These are phyloP conservation scores for Beauveria scarabaeidicola DNA, from an alignment of 2,329 filamentous ascomycete species.

Conservation along the genomic window DNA sequence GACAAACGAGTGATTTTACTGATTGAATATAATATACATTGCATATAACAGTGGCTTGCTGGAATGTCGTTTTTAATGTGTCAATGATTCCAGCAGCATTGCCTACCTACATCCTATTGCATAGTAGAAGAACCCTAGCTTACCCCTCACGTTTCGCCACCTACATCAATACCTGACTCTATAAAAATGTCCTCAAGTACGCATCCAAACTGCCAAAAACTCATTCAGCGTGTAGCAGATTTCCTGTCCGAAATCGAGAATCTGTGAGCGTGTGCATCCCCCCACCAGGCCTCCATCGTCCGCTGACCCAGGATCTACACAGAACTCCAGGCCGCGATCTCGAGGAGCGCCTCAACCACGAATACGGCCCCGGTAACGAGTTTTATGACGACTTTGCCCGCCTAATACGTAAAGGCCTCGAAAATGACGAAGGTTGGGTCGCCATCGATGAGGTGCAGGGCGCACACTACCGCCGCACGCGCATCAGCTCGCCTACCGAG, in stretches of 20 bases:
- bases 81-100: not conserved
- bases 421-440: conserved; percentile 33
- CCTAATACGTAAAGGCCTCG: conserved; percentile 30
- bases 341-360: conserved; percentile 32
- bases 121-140: not conserved
- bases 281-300: not conserved
- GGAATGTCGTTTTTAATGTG: no score
- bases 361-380: conserved; percentile 33
- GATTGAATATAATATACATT: not conserved
- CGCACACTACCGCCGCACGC: conserved; percentile 36
- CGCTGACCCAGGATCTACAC: not conserved
- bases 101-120: not conserved
- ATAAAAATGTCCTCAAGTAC: not conserved
- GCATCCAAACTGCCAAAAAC: conserved; percentile 6
- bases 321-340: conserved; percentile 39
- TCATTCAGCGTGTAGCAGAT: not conserved
- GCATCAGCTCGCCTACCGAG: conserved; percentile 35
- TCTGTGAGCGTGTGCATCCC: not conserved
- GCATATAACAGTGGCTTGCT: not conserved
- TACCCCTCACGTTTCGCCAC: conserved; percentile 4
- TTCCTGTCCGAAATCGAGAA: conserved; percentile 6
- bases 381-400: conserved; percentile 35
- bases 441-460: conserved; percentile 35
- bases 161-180: not conserved
- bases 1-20: not conserved